Evolutionary conservation across 306 rosid genomes (phyloP).

Genomic region (Luffa aegyptiaca): DNA sequence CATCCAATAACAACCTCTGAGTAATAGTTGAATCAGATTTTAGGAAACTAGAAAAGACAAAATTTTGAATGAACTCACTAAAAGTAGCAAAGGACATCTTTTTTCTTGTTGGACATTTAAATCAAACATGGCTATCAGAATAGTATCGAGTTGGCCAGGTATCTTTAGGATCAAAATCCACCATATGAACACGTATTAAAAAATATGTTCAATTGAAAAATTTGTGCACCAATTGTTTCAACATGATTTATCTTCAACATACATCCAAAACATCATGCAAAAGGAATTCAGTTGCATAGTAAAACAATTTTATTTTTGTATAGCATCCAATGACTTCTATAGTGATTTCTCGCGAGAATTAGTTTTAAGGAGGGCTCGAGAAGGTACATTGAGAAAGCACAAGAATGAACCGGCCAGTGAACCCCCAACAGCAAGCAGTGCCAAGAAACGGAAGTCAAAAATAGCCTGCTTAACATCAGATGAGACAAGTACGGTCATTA

Average conservation of each 20-base stretch:
- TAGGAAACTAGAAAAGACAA: neutral
- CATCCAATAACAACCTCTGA: neutral
- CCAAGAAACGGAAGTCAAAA: conserved; percentile 94
- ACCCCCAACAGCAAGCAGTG: conserved; percentile 85
- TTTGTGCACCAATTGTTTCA: neutral
- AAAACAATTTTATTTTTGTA: neutral
- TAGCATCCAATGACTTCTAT: neutral
- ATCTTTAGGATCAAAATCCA: neutral
- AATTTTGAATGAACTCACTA: neutral
- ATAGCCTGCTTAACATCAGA: conserved; percentile 47
- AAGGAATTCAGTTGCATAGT: neutral
- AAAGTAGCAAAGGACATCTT: neutral
- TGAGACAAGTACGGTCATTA: conserved; percentile 1
- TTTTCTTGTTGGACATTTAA: neutral
- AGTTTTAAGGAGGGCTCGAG: conserved; percentile 11
- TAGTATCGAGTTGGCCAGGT: neutral
- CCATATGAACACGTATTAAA: neutral
- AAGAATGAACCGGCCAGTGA: conserved; percentile 90
- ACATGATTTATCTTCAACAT: neutral
- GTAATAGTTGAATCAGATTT: neutral
- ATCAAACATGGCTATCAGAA: neutral
- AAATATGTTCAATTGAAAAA: neutral
- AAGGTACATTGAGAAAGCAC: conserved; percentile 87
- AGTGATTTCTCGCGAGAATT: neutral
- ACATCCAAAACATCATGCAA: neutral